Evolutionary conservation across 1,139 yeast genomes (phyloP).

Genomic region (Yamadazyma diospyri): DNA sequence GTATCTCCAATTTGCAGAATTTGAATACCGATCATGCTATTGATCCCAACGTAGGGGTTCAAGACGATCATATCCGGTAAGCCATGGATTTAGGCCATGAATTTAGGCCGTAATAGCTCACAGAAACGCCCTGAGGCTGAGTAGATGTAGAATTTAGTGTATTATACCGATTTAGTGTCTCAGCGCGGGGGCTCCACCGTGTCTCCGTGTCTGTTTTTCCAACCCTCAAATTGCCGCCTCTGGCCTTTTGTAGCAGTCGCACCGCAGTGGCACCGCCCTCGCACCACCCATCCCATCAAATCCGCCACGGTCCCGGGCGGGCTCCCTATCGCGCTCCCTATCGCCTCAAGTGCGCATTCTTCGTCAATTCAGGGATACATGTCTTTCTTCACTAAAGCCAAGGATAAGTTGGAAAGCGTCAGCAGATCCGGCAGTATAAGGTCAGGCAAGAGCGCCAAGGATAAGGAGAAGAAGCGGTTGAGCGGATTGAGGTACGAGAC

Average conservation of each 20-base stretch:
- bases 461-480: constrained; percentile 15
- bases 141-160: no score
- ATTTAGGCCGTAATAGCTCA: no score
- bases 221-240: no score
- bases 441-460: constrained; percentile 7
- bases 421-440: constrained; percentile 7
- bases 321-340: no score
- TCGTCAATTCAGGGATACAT: constrained; percentile 6
- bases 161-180: no score
- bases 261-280: not conserved
- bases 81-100: no score
- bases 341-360: no score
- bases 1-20: constrained; percentile 4
- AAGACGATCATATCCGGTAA: constrained; percentile 22
- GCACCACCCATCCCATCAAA: not conserved
- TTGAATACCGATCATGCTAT: constrained; percentile 36
- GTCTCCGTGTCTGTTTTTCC: no score
- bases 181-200: no score
- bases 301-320: no score
- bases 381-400: constrained; percentile 11
- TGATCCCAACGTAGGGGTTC: constrained; percentile 46
- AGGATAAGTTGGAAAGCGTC: constrained; percentile 9
- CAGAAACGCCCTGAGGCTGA: no score
- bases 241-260: no score
- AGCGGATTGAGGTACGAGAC: constrained; percentile 15